phyloP scores from a whole-genome alignment of 345 rosid species.

The Citrus sp. region DNA sequence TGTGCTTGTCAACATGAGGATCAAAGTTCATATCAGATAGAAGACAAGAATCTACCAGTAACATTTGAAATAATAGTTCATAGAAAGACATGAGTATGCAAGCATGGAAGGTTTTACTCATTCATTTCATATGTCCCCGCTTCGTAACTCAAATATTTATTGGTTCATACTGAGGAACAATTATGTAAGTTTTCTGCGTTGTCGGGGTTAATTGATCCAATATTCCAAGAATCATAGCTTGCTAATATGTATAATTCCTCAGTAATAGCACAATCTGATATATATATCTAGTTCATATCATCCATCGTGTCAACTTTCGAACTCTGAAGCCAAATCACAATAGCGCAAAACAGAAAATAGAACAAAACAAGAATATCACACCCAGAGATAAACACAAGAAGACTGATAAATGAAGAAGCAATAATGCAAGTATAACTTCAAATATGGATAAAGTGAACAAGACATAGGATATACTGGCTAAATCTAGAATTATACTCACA shows the following conservation, averaged over 20 bases:
- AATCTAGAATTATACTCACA: constrained; percentile 45
- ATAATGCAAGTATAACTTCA: neutral
- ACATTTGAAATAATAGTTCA: neutral
- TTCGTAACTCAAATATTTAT: neutral
- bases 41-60: neutral
- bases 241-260: neutral
- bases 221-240: neutral
- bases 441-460: neutral
- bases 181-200: neutral
- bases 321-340: neutral
- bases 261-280: neutral
- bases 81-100: too few relatives aligned
- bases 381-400: neutral
- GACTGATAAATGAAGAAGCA: neutral
- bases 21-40: neutral
- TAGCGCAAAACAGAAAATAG: neutral
- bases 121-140: neutral
- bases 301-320: neutral
- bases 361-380: neutral
- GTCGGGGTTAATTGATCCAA: neutral
- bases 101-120: neutral
- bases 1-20: neutral
- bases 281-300: neutral
- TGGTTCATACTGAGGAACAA: neutral
- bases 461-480: neutral